Evolutionary conservation across 179 eudicot genomes (phyloP), one percentile per base, ranked within the genome.

Genomic region (Nepenthes alata): DNA sequence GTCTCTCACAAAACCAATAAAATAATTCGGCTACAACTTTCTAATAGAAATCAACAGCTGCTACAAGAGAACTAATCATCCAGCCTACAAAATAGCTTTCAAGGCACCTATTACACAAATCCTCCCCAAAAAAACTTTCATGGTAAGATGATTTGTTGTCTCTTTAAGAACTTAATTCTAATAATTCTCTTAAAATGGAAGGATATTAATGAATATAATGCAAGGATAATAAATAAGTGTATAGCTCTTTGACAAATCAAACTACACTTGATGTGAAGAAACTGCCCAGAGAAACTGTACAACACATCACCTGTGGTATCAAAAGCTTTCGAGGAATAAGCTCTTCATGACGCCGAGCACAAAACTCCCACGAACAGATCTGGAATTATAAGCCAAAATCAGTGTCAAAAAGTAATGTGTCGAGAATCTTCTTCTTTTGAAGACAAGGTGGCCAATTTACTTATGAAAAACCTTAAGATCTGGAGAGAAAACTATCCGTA

Each of bases 351-450:
- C 86, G 84, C 52, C 88, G 78, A 41, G 91, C 98, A 81, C 98
- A 93, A 76, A 93, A 93, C 68, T 93, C 98, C 98, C 98, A 93
- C 11, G 97, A 93, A 78, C 95, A 87, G 74, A 93, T 93, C 98
- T 93, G 69, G 52, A 47, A 59, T 4, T 12, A 25, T 25, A 25
- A 25, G 1, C 25, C 25, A 25, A 70, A 47, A 59, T 52, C 59
- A 59, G 44, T 34, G 25, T 65, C 55, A 59, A 58, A 63, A 45
- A 47, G 37, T 9, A 72, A 48, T 41, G 45, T 4, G 5, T 41
- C 5, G 37, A 47, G 54, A 37, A 3, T 51, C 55, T 6, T 4
- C 49, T 47, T 64, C 45, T 37, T 48, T 9, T 59, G 34, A 37
- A 52, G 55, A 62, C 12, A 57, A 16, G 48, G 25, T 58, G 37